Conservation (phyloP, 495 filamentous ascomycete species). For the Glonium stellatum region DNA sequence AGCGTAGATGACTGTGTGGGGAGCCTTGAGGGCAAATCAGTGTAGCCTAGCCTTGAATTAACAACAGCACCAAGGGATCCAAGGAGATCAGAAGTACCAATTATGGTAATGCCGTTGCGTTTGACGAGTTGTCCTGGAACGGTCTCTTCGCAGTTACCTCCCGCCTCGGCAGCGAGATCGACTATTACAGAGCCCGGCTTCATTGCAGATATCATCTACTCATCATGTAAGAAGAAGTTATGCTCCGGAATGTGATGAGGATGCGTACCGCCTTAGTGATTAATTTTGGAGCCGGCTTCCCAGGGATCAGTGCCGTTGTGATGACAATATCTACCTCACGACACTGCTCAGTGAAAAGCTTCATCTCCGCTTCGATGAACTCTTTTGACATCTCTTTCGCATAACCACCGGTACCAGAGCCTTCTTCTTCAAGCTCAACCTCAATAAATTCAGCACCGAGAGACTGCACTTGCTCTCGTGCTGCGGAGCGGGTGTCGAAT, state of each 20-base stretch:
- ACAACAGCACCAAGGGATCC: not conserved
- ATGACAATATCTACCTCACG: constrained; percentile 81
- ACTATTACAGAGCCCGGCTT: constrained; percentile 76
- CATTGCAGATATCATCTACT: constrained; percentile 68
- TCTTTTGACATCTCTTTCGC: constrained; percentile 85
- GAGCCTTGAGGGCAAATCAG: constrained; percentile 70
- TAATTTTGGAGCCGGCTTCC: constrained; percentile 65
- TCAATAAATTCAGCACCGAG: constrained; percentile 79
- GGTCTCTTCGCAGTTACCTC: constrained; percentile 74
- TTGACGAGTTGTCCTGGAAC: constrained; percentile 57
- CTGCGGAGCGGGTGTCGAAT: constrained; percentile 72
- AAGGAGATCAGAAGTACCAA: constrained; percentile 45
- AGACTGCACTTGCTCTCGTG: constrained; percentile 76
- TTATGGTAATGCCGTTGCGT: constrained; percentile 70
- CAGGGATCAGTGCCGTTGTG: constrained; percentile 76
- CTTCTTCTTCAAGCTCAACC: constrained; percentile 76
- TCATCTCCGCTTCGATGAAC: constrained; percentile 84
- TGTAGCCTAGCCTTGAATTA: constrained; percentile 51
- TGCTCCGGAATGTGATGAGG: too few species aligned
- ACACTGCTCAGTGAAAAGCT: constrained; percentile 73
- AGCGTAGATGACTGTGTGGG: constrained; percentile 75
- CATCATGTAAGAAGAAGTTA: not conserved
- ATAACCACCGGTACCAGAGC: constrained; percentile 72
- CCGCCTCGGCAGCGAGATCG: constrained; percentile 73
- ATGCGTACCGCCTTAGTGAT: constrained; percentile 46